Evolutionary conservation across 352 stramenopile species (phyloP), one percentile per base, ranked within the genome.

Genomic region (Globisporangium acanthophoron): DNA sequence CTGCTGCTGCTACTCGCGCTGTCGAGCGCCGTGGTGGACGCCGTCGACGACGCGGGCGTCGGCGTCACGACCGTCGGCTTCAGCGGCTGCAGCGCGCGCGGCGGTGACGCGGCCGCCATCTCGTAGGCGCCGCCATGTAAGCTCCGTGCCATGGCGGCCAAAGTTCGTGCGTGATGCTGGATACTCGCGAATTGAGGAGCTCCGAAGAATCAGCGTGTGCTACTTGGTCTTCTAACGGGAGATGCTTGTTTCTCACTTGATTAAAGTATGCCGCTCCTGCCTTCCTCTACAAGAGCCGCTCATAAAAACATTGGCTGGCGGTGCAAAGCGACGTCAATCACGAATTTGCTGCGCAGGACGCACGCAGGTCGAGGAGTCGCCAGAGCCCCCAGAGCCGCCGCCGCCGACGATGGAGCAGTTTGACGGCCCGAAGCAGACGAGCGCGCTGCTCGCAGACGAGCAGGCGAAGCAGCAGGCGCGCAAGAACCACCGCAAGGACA

Each of bases 401-500:
- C 21, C 21, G 21, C 0, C 21, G 21, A 24, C 21, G 31, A 90
- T 90, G 80, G 80, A 90, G 59, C 78, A 88, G 51, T 90, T 90
- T 52, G 80, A 90, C 62, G 80, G 74, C 21, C 70, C 72, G 40
- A 66, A 63, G 55, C 46, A 52, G 48, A 68, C 67, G 54, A 85
- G 74, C 61, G 69, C 76, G 62, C 55, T 80, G 52, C 67, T 80
- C 45, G 74, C 69, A 18, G 71, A 79, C 48, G 61, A 64, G 18
- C 69, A 61, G 46, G 66, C 69, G 52, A 69, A 76, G 52, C 61
- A 64, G 15, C 63, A 58, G 49, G 58, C 67, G 52, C 46, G 58
- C 48, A 58, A 66, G 62, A 86, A 83, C 66, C 98, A 99, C 82
- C 87, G 96, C 55, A 96, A 97, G 66, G 96, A 99, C 73, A 99